Base-by-base conservation (phyloP, 2,329 filamentous ascomycete genomes). In the Xylariaceae sp. region DNA sequence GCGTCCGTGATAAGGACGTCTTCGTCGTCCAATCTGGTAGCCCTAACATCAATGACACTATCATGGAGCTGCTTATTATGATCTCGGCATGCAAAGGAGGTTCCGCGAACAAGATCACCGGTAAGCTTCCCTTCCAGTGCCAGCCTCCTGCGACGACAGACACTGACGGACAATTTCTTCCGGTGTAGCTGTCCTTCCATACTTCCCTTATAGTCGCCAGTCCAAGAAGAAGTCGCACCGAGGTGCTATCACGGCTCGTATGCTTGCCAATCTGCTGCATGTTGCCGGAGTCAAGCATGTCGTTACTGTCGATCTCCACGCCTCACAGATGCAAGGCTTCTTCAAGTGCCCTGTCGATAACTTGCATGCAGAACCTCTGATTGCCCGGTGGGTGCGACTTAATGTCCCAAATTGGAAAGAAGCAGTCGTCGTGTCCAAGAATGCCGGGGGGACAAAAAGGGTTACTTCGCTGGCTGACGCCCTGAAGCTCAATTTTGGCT, bases 21-120 rank as follows among this genome's bases (percentile, higher is more conserved):
- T 99, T 98, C 76, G 94, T 99, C 73, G 90, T 99, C 60, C 95
- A 99, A 80, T 98, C 94, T 62, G 95, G 95, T 64, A 97, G 95
- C 78, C 84, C 87, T 72, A 92, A 90, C 78, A 96, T 97, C 82
- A 99, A 99, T 75, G 95, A 99, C 78, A 96, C 92, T 71, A 92
- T 99, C 73, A 97, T 99, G 92, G 95, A 99, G 82, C 84, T 99
- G 72, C 85, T 99, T 72, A 98, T 99, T 76, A 96, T 99, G 91
- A 97, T 98, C 69, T 95, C 91, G 65, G 95, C 95, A 67, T 99
- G 95, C 84, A 98, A 97, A 77, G 93, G 95, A 71, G 95, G 94
- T 65, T 98, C 95, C 52, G 91, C 95, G 62, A 96, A 93, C 80
- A 96, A 95, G 70, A 90, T 98, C 73, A 98, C 94, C 68, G 94